Percentiles rank a stretch among this genome's conserved stretches.
phyloP scores from a whole-genome alignment of 2,329 filamentous ascomycete genomes.

The Monilinia laxa region DNA sequence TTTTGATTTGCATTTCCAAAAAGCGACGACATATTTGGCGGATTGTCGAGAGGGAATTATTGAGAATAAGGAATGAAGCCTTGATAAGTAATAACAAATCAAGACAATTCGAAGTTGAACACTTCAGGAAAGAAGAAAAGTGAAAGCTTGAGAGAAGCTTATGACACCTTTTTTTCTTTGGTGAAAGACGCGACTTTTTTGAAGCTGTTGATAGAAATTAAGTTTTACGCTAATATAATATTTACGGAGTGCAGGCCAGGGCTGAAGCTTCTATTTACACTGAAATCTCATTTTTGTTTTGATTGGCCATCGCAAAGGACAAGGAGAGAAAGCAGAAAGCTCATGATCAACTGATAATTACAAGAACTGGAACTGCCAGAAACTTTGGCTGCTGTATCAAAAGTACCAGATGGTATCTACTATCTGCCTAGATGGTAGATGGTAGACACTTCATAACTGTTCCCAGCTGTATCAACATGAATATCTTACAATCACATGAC shows the following conservation, averaged over 20 bases:
- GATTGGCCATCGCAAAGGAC: neutral
- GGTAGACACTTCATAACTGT: too few relatives aligned
- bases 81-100: neutral
- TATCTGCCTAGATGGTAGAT: too few relatives aligned
- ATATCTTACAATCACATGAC: neutral
- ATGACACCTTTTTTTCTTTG: slow-evolving; percentile 8
- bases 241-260: neutral
- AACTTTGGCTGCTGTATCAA: too few relatives aligned
- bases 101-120: neutral
- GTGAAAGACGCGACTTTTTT: slow-evolving; percentile 20
- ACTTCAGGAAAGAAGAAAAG: neutral
- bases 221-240: slow-evolving; percentile 18
- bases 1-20: slow-evolving; percentile 20
- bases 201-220: slow-evolving; percentile 24
- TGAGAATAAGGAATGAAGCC: neutral
- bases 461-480: neutral
- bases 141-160: slow-evolving; percentile 17
- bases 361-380: too few relatives aligned
- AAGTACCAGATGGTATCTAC: too few relatives aligned
- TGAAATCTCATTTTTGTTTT: neutral
- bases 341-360: too few relatives aligned
- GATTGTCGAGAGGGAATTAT: neutral
- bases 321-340: too few relatives aligned
- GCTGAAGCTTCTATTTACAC: neutral
- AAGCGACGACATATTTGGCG: slow-evolving; percentile 19